Evolutionary conservation across 139 green algal genomes (phyloP).

Genomic region (Closterium sp.): DNA sequence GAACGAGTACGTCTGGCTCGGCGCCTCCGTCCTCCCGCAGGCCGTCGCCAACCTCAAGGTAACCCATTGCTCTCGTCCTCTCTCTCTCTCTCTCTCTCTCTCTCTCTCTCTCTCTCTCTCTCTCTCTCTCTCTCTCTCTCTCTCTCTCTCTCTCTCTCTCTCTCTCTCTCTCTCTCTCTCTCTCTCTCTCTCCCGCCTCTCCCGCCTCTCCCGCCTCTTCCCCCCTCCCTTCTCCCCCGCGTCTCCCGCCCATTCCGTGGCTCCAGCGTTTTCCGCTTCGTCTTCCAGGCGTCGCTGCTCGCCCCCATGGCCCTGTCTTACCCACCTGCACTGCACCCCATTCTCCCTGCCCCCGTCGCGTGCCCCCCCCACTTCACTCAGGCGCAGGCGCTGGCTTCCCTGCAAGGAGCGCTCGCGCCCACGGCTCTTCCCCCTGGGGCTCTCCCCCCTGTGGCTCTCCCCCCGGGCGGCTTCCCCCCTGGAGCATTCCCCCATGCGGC

Average conservation of each 20-base stretch:
- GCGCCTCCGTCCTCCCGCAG: constrained; percentile 22
- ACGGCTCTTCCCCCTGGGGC: neutral
- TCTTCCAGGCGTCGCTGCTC: neutral
- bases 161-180: no score
- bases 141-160: no score
- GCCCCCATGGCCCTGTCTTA: neutral
- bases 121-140: neutral
- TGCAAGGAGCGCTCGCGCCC: neutral
- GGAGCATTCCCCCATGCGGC: neutral
- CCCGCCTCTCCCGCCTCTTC: no score
- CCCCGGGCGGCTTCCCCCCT: neutral
- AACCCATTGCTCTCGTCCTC: neutral
- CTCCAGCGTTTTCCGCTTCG: neutral
- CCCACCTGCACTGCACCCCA: no score
- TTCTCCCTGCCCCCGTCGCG: neutral
- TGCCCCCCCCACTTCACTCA: neutral
- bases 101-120: neutral
- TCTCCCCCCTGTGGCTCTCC: neutral
- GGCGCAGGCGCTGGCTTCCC: neutral
- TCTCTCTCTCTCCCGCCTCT: no score
- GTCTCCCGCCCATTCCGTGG: neutral
- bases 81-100: neutral
- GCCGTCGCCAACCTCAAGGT: constrained; percentile 43
- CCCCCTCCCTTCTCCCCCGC: no score
- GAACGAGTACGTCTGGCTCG: constrained; percentile 64